A percentile compares a stretch with the other conserved stretches of the same genome.
These are phyloP conservation scores for Solanum etuberosum DNA, from an alignment of 257 asterid species.

Conservation along the genomic window DNA sequence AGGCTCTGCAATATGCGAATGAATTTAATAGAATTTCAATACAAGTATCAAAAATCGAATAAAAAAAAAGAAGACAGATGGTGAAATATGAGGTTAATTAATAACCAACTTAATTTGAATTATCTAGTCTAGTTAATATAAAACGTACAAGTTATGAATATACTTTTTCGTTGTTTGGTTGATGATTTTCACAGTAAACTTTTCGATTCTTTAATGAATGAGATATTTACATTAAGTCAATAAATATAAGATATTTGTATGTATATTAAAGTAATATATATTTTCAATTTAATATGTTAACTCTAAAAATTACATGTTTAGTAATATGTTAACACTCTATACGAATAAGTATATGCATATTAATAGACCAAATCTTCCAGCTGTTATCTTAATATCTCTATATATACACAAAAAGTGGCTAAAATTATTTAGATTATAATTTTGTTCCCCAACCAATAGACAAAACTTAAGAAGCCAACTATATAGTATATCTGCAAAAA, in stretches of 20 bases:
- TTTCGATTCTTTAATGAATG: no score
- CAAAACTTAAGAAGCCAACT: background rate
- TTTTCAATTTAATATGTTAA: background rate
- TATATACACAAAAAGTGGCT: background rate
- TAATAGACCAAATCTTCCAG: background rate
- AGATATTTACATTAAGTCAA: no score
- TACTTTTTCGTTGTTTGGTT: background rate
- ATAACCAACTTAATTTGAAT: background rate
- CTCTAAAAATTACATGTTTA: background rate
- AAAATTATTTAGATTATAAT: background rate
- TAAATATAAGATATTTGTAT: no score
- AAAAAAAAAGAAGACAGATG: no score
- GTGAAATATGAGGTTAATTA: background rate
- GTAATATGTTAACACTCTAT: no score
- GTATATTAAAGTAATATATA: no score
- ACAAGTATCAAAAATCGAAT: background rate
- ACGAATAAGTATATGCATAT: background rate
- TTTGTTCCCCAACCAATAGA: background rate
- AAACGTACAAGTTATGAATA: no score
- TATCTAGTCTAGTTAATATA: background rate
- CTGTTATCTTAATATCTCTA: background rate
- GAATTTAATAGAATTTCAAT: background rate
- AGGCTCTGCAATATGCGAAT: fast-evolving
- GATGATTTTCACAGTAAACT: background rate
- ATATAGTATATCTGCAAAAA: background rate